Evolutionary conservation across 2,329 filamentous ascomycete species (phyloP).

Genomic region (Neocucurbitaria cava): DNA sequence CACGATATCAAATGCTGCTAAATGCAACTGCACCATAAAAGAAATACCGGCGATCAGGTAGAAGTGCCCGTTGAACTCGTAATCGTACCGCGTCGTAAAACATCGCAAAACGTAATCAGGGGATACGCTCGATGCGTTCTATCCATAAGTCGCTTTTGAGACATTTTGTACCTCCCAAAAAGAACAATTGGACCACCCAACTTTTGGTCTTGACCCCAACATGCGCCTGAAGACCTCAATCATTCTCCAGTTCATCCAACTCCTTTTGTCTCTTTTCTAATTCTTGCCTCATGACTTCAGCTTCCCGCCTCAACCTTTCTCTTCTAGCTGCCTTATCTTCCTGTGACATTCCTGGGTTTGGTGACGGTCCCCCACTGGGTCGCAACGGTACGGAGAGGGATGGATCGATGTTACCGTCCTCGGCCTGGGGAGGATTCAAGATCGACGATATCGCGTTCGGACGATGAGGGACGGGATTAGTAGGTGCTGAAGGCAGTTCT

Average conservation of each 20-base stretch:
- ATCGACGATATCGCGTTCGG: slow-evolving; percentile 45
- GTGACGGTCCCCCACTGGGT: slow-evolving; percentile 26
- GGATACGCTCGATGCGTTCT: neutral
- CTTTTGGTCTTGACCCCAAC: neutral
- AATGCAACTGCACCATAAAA: neutral
- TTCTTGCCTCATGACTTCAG: slow-evolving; percentile 41
- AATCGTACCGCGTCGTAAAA: neutral
- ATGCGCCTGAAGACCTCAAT: slow-evolving; percentile 15
- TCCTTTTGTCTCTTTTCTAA: slow-evolving; percentile 38
- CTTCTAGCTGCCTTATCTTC: slow-evolving; percentile 40
- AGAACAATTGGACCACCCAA: neutral
- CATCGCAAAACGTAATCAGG: neutral
- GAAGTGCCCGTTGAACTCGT: neutral
- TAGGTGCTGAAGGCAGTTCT: slow-evolving; percentile 23
- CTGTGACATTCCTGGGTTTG: slow-evolving; percentile 21
- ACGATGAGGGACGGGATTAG: slow-evolving; percentile 37
- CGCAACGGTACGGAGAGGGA: slow-evolving; percentile 33
- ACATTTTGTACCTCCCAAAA: neutral
- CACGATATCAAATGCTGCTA: neutral
- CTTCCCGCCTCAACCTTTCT: slow-evolving; percentile 40
- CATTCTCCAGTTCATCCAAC: slow-evolving; percentile 41
- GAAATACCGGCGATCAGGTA: neutral
- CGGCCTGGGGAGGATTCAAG: slow-evolving; percentile 36
- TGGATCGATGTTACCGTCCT: slow-evolving; percentile 43
- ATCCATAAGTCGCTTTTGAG: neutral